Base-by-base conservation (phyloP, 2,329 filamentous ascomycete species). In the Sclerotinia trifoliorum region DNA sequence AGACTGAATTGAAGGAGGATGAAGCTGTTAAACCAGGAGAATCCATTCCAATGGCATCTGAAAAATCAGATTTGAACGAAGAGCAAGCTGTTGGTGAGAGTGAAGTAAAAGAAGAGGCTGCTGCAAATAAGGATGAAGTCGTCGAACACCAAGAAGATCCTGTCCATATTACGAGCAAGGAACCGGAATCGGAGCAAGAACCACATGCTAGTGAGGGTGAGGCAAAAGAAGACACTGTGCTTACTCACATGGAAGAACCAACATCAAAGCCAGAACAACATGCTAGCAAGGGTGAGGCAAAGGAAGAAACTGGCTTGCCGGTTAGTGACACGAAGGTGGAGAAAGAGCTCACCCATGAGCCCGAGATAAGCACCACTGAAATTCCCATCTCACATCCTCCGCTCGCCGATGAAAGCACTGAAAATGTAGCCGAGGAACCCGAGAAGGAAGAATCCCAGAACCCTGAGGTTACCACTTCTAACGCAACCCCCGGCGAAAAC, bases 271-370 rank as follows among this genome's bases (percentile, higher is more conserved):
- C 21, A 49, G 58, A 62, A 49, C 21, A 21, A 49, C 26, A 35
- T 62, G 46, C 46, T 49, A 49, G 46, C 29, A 32, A 62, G 46
- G 48, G 29, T 21, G n/a, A 63, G 11, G 13, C 60, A 42, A 51
- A 51, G 51, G 60, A 63, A 51, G 46, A 39, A 32, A 51, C n/a
- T 15, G 46, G 35, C n/a, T 63, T 39, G 21, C 4, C 29, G 2
- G 60, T 51, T 39, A 24, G 13, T 19, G 26, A 29, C 29, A 13
- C 46, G 1, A 24, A n/a, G 17, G 11, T 6, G 13, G 58, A 35
- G 26, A 21, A 49, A 17, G 24, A 17, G 46, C 21, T 24, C 17
- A 21, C 44, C 15, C 26, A 61, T n/a, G 58, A 49, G 44, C 29
- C 6, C 7, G 29, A 49, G 21, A 26, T 44, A 24, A 62, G 58